These are phyloP conservation scores for Cyclostephanos invisitatus DNA, from an alignment of 108 stramenopile species.

Conservation along the genomic window DNA sequence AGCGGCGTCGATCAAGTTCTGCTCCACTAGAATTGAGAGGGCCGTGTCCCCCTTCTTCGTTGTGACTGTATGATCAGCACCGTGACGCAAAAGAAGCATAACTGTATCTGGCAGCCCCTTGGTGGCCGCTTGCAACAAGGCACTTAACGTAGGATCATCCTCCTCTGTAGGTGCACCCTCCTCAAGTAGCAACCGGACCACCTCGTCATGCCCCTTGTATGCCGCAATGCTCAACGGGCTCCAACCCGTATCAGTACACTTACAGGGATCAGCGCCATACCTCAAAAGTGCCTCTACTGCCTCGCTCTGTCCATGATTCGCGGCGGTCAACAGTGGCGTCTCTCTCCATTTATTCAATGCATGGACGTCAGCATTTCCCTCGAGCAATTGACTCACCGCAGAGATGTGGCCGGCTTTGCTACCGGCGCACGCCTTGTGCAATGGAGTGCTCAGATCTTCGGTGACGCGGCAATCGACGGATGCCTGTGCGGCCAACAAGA, in stretches of 20 bases:
- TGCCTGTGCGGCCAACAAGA: constrained; percentile 71
- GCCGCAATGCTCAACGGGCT: constrained; percentile 90
- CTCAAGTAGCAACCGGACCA: constrained; percentile 78
- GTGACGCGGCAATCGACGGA: constrained; percentile 86
- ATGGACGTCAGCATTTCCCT: constrained; percentile 79
- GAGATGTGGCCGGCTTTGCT: constrained; percentile 79
- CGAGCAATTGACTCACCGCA: constrained; percentile 73
- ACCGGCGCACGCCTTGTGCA: constrained; percentile 92
- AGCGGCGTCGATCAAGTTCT: constrained; percentile 89
- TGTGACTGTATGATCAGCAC: constrained; percentile 89
- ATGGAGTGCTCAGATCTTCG: constrained; percentile 83
- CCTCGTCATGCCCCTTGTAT: constrained; percentile 91
- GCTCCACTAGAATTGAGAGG: constrained; percentile 88
- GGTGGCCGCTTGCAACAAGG: constrained; percentile 87
- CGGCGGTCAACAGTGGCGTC: constrained; percentile 85
- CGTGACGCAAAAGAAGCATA: constrained; percentile 76
- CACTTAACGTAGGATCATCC: constrained; percentile 87
- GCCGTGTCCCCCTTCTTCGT: constrained; percentile 94
- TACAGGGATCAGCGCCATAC: constrained; percentile 85
- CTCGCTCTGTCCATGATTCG: constrained; percentile 86
- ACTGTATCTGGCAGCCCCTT: constrained; percentile 89
- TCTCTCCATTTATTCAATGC: constrained; percentile 93
- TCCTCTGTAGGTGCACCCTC: constrained; percentile 91
- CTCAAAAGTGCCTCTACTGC: constrained; percentile 77
- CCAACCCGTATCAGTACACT: constrained; percentile 91